These are phyloP conservation scores for Helichrysum umbraculigerum DNA, from an alignment of 129 eudicot species.

Conservation along the genomic window DNA sequence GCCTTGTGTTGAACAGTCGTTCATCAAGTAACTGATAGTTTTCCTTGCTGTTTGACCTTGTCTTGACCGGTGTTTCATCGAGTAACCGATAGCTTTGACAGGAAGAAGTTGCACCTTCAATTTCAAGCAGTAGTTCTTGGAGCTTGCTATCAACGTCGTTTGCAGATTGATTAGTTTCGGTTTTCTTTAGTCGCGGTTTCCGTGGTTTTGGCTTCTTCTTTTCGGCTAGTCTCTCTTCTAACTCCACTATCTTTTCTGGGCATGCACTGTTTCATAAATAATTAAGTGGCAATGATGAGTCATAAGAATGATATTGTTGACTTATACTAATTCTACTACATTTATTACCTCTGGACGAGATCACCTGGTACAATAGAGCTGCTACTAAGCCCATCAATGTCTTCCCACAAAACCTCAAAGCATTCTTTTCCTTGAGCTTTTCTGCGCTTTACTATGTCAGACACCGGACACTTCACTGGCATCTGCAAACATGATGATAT, in stretches of 20 bases:
- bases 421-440: constrained; percentile 74
- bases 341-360: constrained; percentile 64
- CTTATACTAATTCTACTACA: background rate
- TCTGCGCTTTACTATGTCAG: constrained; percentile 69
- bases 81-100: constrained; percentile 19
- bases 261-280: constrained; percentile 61
- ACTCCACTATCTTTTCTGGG: constrained; percentile 77
- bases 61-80: background rate
- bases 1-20: constrained; percentile 29
- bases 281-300: background rate
- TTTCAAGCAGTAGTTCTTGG: constrained; percentile 60
- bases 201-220: constrained; percentile 54
- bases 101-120: constrained; percentile 41
- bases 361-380: constrained; percentile 87
- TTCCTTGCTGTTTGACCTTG: constrained; percentile 9
- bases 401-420: constrained; percentile 89
- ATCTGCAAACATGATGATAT: constrained; percentile 43
- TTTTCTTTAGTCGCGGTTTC: constrained; percentile 50
- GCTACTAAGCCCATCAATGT: constrained; percentile 59
- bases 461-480: constrained; percentile 85
- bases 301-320: background rate
- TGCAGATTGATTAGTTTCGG: constrained; percentile 32
- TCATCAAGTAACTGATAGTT: constrained; percentile 41
- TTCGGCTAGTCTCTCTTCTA: constrained; percentile 60
- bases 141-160: constrained; percentile 53